Evolutionary conservation across 306 rosid species (phyloP).

Genomic region (Hippophae tibetana): DNA sequence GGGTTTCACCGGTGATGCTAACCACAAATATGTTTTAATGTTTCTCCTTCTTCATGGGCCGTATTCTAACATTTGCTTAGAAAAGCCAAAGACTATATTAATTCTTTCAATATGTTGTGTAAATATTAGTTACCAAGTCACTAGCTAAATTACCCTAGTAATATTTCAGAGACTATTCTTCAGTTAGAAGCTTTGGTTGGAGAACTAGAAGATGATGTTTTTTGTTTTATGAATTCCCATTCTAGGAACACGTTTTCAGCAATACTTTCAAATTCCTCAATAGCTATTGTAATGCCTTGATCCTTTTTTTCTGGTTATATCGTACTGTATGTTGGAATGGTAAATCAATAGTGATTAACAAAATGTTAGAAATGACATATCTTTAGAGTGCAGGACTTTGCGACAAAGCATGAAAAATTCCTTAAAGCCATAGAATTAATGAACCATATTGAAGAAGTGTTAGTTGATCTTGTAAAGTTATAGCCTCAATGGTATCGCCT

Average conservation of each 20-base stretch:
- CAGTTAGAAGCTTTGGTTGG: slow-evolving; percentile 63
- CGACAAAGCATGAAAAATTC: slow-evolving; percentile 39
- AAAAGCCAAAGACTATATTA: no score
- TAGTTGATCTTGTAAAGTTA: slow-evolving; percentile 24
- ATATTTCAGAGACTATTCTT: slow-evolving; percentile 51
- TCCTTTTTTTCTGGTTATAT: background rate
- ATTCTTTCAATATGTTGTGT: no score
- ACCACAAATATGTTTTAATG: no score
- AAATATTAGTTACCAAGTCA: slow-evolving; percentile 9
- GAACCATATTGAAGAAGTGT: slow-evolving; percentile 49
- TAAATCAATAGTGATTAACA: slow-evolving; percentile 2
- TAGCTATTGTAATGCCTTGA: slow-evolving; percentile 15
- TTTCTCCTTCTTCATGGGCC: no score
- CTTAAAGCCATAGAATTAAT: slow-evolving; percentile 48
- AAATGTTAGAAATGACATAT: background rate
- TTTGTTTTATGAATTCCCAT: slow-evolving; percentile 34
- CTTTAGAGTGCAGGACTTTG: slow-evolving; percentile 31
- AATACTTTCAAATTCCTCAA: slow-evolving; percentile 25
- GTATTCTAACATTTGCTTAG: no score
- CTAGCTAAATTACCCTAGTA: slow-evolving; percentile 17
- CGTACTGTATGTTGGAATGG: slow-evolving; percentile 13
- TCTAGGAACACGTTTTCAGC: slow-evolving; percentile 28
- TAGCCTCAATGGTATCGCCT: slow-evolving; percentile 50
- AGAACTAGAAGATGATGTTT: slow-evolving; percentile 67
- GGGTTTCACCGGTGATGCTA: no score